phyloP scores from a whole-genome alignment of 2,329 filamentous ascomycete species.

The Sclerotinia sclerotiorum region DNA sequence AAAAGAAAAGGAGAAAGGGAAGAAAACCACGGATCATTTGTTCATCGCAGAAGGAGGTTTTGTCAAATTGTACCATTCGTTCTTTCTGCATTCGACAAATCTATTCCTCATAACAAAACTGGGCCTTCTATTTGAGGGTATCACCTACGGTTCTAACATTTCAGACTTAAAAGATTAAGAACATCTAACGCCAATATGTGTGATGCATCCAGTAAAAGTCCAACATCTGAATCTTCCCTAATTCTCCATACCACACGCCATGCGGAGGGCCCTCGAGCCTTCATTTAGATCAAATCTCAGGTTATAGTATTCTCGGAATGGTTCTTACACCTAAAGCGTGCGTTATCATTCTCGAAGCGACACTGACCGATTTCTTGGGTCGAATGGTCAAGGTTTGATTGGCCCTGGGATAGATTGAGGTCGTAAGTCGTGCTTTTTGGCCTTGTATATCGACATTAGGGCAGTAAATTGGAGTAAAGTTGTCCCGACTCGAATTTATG shows the following conservation, averaged over 20 bases:
- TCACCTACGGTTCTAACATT: not conserved
- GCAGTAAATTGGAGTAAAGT: not conserved
- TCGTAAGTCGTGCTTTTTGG: not conserved
- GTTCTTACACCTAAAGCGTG: not conserved
- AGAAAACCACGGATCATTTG: not conserved
- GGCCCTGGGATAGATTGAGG: too few species aligned
- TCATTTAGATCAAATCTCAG: not conserved
- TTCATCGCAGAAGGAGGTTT: not conserved
- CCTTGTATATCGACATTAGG: not conserved
- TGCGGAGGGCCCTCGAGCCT: not conserved
- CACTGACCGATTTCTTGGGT: not conserved
- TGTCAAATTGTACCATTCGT: not conserved
- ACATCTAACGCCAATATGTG: not conserved
- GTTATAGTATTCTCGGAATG: not conserved
- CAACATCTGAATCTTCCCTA: not conserved
- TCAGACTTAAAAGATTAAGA: not conserved
- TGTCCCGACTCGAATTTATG: not conserved
- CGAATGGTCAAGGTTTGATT: not conserved
- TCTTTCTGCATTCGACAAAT: not conserved
- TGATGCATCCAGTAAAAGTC: not conserved
- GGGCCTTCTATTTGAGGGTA: not conserved
- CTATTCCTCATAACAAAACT: not conserved
- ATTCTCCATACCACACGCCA: not conserved
- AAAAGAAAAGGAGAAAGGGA: too few species aligned
- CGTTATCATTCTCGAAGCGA: slow-evolving; percentile 13